Evolutionary conservation across 495 filamentous ascomycete species (phyloP), one percentile per base, ranked within the genome.

Genomic region (Aspergillus sclerotioniger): DNA sequence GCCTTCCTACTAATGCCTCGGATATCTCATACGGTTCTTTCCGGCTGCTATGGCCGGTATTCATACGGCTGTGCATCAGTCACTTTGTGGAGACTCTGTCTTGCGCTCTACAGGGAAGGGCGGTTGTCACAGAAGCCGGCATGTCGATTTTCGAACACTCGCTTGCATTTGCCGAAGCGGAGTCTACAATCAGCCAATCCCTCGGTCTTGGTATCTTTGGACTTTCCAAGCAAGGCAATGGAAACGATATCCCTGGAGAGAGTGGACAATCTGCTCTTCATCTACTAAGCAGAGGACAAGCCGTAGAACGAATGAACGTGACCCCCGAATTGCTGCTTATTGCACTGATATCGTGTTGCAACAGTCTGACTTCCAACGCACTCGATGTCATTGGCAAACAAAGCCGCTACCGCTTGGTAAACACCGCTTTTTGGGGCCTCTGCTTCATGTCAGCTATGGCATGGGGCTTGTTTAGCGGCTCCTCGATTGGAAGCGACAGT

Each of bases 141-240:
- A 97, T 98, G 90, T 96, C 92, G 0, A 82, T 98, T 17, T 94
- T 98, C 67, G 94, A 98, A 62, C 91, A 96, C 67, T 98, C 94
- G 0, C 76, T 98, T 13, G 94, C 94, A 0, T 98, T 98, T 71
- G 91, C 94, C 1, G 95, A 98, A 70, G 91, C 94, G 4, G 95
- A 98, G 67, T 87, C 90, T 10, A 87, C 90, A 59, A 84, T 96
- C 41, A 83, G 86, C 64, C 87, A 82, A 54, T 85, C 88, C 5
- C 80, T 95, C 3, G 89, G 88, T 3, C 83, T 89, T 61, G 82
- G 84, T 9, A 61, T 87, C 15, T 88, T 90, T 71, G 82, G 83
- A 50, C 69, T 75, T 21, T 57, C 71, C 8, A 82, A 76, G 57
- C 62, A 70, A 60, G 71, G 56, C 37, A 62, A 64, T 19, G 64